Percentiles rank a stretch among this genome's conserved stretches.
These are phyloP conservation scores for Solanum clarkiae DNA, from an alignment of 257 asterid genomes.

Conservation along the genomic window DNA sequence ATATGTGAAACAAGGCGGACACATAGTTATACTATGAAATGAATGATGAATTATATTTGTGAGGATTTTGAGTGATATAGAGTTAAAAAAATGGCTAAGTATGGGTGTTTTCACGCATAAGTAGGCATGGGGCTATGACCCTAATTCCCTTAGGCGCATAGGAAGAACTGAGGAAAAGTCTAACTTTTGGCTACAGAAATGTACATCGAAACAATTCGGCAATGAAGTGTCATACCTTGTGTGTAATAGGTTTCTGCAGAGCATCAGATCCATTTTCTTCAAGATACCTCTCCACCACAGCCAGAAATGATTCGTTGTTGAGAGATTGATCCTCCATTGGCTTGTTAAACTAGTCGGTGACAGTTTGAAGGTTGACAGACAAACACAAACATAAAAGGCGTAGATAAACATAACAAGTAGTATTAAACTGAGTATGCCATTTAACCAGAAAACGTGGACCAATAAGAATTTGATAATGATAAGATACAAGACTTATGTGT, in stretches of 20 bases:
- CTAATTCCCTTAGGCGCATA: too few relatives aligned
- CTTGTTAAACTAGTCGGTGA: not conserved
- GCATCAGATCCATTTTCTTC: slow-evolving; percentile 17
- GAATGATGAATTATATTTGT: not conserved
- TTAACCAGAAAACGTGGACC: slow-evolving; percentile 8
- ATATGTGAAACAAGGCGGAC: not conserved
- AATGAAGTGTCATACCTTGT: slow-evolving; percentile 11
- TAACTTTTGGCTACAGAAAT: not conserved
- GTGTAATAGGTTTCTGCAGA: slow-evolving; percentile 17
- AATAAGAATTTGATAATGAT: slow-evolving; percentile 16
- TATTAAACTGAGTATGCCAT: not conserved
- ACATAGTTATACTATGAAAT: not conserved
- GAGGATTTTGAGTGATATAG: too few relatives aligned
- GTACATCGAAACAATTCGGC: too few relatives aligned
- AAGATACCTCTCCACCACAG: slow-evolving; percentile 20
- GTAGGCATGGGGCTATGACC: too few relatives aligned
- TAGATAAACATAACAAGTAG: not conserved
- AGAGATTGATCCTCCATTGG: not conserved
- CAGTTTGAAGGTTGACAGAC: not conserved
- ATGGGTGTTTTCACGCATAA: too few relatives aligned
- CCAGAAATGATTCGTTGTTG: too few relatives aligned
- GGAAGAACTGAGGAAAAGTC: too few relatives aligned
- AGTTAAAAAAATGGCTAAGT: too few relatives aligned
- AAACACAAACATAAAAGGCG: not conserved
- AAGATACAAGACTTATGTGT: too few relatives aligned